phyloP scores from a whole-genome alignment of 768 basidiomycete genomes.

The Naganishia vishniacii region DNA sequence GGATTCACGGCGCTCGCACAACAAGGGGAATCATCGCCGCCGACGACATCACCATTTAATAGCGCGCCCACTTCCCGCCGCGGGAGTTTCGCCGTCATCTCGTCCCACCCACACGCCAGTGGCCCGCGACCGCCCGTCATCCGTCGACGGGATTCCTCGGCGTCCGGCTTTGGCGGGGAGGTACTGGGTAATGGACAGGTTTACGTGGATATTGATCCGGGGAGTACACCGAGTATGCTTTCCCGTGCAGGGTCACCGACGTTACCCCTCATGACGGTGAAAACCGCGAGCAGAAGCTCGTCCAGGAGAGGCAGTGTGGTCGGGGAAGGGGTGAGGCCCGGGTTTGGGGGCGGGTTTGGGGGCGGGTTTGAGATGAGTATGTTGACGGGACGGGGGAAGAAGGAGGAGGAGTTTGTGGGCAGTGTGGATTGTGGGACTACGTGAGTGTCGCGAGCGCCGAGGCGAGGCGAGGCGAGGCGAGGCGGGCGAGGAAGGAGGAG shows the following conservation, averaged over 20 bases:
- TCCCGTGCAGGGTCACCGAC: conserved; percentile 45
- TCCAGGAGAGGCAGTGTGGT: conserved; percentile 25
- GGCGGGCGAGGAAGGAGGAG: background rate
- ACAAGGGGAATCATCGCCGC: conserved; percentile 13
- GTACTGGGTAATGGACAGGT: conserved; percentile 28
- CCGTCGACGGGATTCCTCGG: conserved; percentile 23
- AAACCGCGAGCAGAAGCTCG: conserved; percentile 12
- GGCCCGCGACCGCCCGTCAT: conserved; percentile 16
- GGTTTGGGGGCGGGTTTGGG: conserved; percentile 29
- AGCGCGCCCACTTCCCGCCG: conserved; percentile 10
- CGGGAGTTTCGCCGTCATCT: background rate
- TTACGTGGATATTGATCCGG: conserved; percentile 31
- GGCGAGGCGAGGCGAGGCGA: background rate
- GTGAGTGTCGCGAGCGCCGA: conserved; percentile 52
- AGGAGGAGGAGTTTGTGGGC: conserved; percentile 67
- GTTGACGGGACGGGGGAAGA: conserved; percentile 28
- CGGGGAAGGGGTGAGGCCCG: conserved; percentile 22
- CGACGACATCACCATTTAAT: conserved; percentile 8
- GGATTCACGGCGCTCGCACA: conserved; percentile 23
- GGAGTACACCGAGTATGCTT: conserved; percentile 39
- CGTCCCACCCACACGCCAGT: conserved; percentile 4
- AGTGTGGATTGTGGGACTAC: conserved; percentile 93
- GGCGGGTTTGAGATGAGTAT: conserved; percentile 31
- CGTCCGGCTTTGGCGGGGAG: conserved; percentile 30
- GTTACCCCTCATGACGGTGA: conserved; percentile 38